Evolutionary conservation across 805 yeast genomes (phyloP).

Genomic region (Wickerhamiella vanderwaltii): DNA sequence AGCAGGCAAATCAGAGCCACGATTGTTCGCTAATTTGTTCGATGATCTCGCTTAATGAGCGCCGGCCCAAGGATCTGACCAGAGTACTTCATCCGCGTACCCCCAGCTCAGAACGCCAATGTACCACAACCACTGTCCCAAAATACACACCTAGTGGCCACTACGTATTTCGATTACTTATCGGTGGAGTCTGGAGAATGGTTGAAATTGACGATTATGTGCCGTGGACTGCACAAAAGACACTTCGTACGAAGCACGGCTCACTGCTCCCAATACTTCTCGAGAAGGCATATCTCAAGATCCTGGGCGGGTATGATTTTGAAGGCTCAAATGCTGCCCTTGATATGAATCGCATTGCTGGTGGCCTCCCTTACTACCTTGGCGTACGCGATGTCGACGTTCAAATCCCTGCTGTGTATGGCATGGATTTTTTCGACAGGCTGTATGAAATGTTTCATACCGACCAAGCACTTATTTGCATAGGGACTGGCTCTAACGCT

Average conservation of each 20-base stretch:
- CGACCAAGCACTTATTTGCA: conserved; percentile 39
- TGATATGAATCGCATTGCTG: conserved; percentile 53
- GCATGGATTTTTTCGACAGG: conserved; percentile 26
- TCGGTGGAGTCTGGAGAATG: conserved; percentile 43
- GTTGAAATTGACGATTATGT: conserved; percentile 38
- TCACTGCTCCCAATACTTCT: conserved; percentile 54
- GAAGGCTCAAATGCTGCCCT: conserved; percentile 65
- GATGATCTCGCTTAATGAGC: conserved; percentile 35
- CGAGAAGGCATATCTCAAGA: conserved; percentile 62
- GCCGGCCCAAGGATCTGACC: conserved; percentile 14
- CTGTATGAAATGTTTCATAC: conserved; percentile 26
- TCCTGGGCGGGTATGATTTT: conserved; percentile 49
- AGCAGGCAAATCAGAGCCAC: conserved; percentile 26
- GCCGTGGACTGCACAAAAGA: conserved; percentile 27
- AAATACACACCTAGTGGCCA: conserved; percentile 22
- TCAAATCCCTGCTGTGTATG: conserved; percentile 15
- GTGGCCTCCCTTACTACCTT: conserved; percentile 60
- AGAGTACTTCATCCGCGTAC: conserved; percentile 21
- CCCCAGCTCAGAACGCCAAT: not conserved
- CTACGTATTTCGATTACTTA: conserved; percentile 33
- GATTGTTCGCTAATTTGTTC: conserved; percentile 73
- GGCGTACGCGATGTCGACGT: conserved; percentile 27
- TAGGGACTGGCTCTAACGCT: conserved; percentile 50
- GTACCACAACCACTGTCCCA: conserved; percentile 10
- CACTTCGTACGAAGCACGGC: conserved; percentile 1